These are phyloP conservation scores for Leishmania tarentolae DNA, from an alignment of 208 protist species.

Conservation along the genomic window DNA sequence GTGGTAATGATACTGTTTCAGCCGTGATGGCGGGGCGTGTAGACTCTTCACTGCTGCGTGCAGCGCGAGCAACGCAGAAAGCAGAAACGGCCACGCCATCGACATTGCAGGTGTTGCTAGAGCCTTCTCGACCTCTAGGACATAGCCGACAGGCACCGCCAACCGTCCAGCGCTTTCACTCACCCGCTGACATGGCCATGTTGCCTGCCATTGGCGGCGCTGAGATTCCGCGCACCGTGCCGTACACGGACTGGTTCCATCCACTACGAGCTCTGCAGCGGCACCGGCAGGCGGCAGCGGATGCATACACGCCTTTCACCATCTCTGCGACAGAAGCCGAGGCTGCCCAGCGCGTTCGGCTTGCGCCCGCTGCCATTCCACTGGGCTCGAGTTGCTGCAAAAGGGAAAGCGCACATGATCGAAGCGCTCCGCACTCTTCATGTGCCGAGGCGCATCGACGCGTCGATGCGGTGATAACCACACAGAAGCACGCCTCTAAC, in stretches of 20 bases:
- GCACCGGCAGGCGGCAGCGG: slow-evolving; percentile 4
- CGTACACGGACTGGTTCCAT: slow-evolving; percentile 3
- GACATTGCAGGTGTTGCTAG: background rate
- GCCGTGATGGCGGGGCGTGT: background rate
- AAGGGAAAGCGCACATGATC: background rate
- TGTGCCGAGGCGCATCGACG: background rate
- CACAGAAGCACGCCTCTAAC: background rate
- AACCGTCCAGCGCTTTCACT: background rate
- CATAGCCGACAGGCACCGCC: background rate
- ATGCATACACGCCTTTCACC: slow-evolving; percentile 13
- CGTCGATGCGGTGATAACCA: background rate
- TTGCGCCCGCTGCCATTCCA: background rate
- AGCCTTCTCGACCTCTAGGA: background rate
- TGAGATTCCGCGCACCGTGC: too few relatives aligned
- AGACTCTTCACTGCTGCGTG: background rate
- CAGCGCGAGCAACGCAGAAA: background rate
- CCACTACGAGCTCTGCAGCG: slow-evolving; percentile 5
- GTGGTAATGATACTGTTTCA: background rate
- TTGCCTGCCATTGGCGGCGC: too few relatives aligned
- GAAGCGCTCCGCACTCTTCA: background rate
- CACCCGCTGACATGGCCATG: background rate
- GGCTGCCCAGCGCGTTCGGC: background rate
- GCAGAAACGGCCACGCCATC: background rate
- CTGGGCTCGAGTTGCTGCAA: background rate
- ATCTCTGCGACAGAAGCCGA: slow-evolving; percentile 6